Conservation (phyloP, 2,329 filamentous ascomycete genomes). For the Ophioceras dolichostomum region DNA sequence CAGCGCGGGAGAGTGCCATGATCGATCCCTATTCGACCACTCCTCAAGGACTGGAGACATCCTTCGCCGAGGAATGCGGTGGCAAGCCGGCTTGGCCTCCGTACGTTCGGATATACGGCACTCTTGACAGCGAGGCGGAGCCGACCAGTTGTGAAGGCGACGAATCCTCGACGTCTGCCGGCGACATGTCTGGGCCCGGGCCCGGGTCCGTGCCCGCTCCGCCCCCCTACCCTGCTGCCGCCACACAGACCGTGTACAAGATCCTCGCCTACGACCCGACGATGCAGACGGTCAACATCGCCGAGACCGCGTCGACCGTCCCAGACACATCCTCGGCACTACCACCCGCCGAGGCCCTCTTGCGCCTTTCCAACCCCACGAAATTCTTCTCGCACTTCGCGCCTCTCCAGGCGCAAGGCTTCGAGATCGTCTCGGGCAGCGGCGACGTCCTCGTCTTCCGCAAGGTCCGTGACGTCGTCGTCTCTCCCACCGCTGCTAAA, state of each 20-base stretch:
- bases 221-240: slow-evolving; percentile 8
- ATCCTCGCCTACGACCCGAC: slow-evolving; percentile 53
- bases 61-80: slow-evolving; percentile 29
- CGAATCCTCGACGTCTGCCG: no score
- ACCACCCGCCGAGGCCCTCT: slow-evolving; percentile 47
- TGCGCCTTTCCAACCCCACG: slow-evolving; percentile 46
- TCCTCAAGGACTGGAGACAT: slow-evolving; percentile 34
- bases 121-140: slow-evolving; percentile 4
- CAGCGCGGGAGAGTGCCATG: background rate
- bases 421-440: slow-evolving; percentile 52
- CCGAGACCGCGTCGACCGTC: slow-evolving; percentile 46
- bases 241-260: slow-evolving; percentile 35
- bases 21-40: slow-evolving; percentile 21
- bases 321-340: slow-evolving; percentile 33
- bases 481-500: no score
- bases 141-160: no score
- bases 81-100: slow-evolving; percentile 20
- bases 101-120: slow-evolving; percentile 21
- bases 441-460: slow-evolving; percentile 55
- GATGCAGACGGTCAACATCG: slow-evolving; percentile 42
- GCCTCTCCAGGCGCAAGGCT: slow-evolving; percentile 46
- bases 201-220: background rate
- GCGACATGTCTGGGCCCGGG: background rate
- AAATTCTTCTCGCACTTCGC: slow-evolving; percentile 55
- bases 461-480: slow-evolving; percentile 32